These are phyloP conservation scores for Basipetospora chlamydospora DNA, from an alignment of 2,329 filamentous ascomycete genomes.

Conservation along the genomic window DNA sequence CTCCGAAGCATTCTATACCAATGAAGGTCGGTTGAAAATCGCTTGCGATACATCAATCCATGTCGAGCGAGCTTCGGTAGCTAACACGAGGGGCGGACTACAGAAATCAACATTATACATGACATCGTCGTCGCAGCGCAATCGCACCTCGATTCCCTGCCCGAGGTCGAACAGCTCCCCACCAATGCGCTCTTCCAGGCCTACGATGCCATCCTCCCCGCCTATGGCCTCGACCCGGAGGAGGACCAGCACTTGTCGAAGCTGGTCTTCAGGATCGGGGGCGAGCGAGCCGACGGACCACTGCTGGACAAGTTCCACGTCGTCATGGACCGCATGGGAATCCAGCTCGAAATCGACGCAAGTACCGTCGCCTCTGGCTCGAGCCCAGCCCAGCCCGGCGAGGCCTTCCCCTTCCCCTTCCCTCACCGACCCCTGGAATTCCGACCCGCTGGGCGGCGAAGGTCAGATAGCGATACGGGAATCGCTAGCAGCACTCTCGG, in stretches of 20 bases:
- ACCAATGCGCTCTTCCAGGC: constrained; percentile 69
- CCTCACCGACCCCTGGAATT: neutral
- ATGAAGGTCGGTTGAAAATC: constrained; percentile 37
- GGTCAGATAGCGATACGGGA: neutral
- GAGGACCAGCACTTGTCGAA: constrained; percentile 62
- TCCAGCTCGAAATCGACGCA: constrained; percentile 49
- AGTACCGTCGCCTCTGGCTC: neutral
- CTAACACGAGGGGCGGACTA: no score
- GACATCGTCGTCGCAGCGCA: constrained; percentile 62
- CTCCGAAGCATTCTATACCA: constrained; percentile 37
- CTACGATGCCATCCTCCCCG: constrained; percentile 62
- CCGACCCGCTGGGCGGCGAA: neutral
- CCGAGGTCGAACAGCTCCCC: constrained; percentile 49
- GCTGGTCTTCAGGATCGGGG: constrained; percentile 67
- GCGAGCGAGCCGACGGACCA: constrained; percentile 38
- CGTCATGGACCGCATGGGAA: constrained; percentile 54
- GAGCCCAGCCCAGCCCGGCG: neutral
- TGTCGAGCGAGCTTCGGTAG: no score
- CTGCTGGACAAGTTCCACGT: constrained; percentile 57
- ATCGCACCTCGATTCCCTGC: constrained; percentile 39
- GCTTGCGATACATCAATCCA: no score
- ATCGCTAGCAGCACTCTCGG: no score
- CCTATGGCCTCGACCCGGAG: constrained; percentile 55
- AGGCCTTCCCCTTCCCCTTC: neutral
- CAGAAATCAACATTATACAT: constrained; percentile 71